phyloP scores from a whole-genome alignment of 148 eudicot genomes.

The Euryodendron excelsum region DNA sequence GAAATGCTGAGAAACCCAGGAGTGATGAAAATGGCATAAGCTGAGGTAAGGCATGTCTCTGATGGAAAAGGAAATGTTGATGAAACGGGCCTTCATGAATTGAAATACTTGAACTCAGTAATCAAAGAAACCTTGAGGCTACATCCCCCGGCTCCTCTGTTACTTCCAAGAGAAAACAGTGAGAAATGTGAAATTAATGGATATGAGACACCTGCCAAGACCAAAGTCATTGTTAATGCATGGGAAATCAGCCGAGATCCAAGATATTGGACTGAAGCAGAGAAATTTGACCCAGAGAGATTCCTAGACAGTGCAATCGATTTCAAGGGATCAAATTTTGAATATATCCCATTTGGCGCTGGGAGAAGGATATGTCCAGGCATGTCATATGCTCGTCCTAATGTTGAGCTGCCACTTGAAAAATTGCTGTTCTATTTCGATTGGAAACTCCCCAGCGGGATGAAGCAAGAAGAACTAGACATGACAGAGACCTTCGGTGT shows the following conservation, averaged over 20 bases:
- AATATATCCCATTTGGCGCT: conserved; percentile 28
- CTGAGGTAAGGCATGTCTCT: conserved; percentile 21
- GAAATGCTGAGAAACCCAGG: neutral
- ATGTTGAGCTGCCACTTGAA: conserved; percentile 27
- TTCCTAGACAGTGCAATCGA: conserved; percentile 21
- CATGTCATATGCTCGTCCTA: conserved; percentile 22
- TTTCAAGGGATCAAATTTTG: conserved; percentile 21
- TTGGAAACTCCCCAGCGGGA: conserved; percentile 18
- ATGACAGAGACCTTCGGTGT: conserved; percentile 20
- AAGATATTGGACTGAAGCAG: conserved; percentile 25
- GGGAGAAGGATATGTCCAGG: conserved; percentile 32
- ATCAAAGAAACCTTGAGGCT: conserved; percentile 25
- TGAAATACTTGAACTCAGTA: neutral
- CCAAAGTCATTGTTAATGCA: conserved; percentile 22
- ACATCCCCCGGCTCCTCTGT: conserved; percentile 26
- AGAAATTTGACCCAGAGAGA: conserved; percentile 35
- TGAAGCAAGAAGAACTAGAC: conserved; percentile 16
- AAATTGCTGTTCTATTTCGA: conserved; percentile 26
- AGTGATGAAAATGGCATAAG: conserved; percentile 14
- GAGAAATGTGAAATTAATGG: conserved; percentile 20
- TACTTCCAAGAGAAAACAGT: conserved; percentile 24
- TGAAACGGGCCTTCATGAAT: too few species aligned
- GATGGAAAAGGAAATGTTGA: neutral
- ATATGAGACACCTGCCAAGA: conserved; percentile 21
- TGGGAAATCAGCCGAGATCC: conserved; percentile 32